Evolutionary conservation across 208 protist genomes (phyloP).

Genomic region (Strigomonas galati): DNA sequence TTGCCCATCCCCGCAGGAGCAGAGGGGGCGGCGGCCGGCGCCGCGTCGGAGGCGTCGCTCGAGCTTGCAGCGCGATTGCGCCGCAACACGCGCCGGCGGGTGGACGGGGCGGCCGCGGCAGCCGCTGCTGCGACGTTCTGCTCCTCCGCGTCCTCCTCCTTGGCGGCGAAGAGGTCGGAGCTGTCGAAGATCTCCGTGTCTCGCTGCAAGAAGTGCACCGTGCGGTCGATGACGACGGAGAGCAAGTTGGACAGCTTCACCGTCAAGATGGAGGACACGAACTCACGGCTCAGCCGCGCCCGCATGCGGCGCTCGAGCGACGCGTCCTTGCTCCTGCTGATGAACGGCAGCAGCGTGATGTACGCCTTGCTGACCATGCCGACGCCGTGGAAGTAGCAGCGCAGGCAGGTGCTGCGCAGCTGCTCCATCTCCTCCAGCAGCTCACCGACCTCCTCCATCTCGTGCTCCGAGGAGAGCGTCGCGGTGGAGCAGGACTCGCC

Average conservation of each 20-base stretch:
- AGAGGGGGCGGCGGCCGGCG: not conserved
- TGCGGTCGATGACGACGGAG: slow-evolving; percentile 77
- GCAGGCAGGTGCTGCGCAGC: slow-evolving; percentile 54
- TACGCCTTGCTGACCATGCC: slow-evolving; percentile 83
- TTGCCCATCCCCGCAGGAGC: not conserved
- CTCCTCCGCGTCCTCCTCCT: slow-evolving; percentile 37
- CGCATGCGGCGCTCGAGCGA: slow-evolving; percentile 56
- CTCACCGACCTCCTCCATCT: slow-evolving; percentile 59
- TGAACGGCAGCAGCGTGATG: slow-evolving; percentile 54
- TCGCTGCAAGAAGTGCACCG: slow-evolving; percentile 63
- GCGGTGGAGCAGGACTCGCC: slow-evolving; percentile 65
- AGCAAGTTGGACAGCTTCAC: slow-evolving; percentile 85
- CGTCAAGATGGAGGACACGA: slow-evolving; percentile 60
- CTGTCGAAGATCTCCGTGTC: slow-evolving; percentile 68
- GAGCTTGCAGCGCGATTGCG: not conserved
- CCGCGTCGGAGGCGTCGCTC: slow-evolving; percentile 1
- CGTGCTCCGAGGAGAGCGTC: slow-evolving; percentile 33
- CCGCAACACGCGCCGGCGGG: slow-evolving; percentile 23
- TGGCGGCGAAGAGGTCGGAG: slow-evolving; percentile 68
- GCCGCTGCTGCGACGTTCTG: slow-evolving; percentile 7
- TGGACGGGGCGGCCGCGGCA: slow-evolving; percentile 6
- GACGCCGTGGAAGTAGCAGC: slow-evolving; percentile 70
- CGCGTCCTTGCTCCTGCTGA: slow-evolving; percentile 15
- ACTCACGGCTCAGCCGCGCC: slow-evolving; percentile 72
- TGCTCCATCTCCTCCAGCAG: slow-evolving; percentile 77